Evolutionary conservation across 108 stramenopile species (phyloP), one percentile per base, ranked within the genome.

Genomic region (Mediolabrus comicus): DNA sequence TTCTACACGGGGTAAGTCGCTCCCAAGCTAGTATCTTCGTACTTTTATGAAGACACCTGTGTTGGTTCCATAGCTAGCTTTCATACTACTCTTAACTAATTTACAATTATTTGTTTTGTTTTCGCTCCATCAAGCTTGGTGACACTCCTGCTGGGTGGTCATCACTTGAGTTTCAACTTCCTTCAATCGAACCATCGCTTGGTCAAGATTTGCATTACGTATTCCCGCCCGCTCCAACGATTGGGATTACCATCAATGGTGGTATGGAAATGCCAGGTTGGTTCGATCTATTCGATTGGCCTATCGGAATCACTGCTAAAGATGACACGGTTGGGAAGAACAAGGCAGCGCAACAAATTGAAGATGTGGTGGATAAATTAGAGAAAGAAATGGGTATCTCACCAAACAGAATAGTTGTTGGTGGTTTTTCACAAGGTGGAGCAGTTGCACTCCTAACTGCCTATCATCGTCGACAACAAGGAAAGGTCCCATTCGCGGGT

Each of bases 211-310:
- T 95, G 3, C 65, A 80, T 39, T 95, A 89, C 53, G 77, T 87
- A 30, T 95, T 95, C 54, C 94, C 94, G 3, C 78, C 87, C 8
- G 87, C 94, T 13, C 94, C 94, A 4, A 91, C 77, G 7, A 85
- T 89, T 35, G 72, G 87, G 12, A 83, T 95, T 53, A 65, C 87
- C 53, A 92, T 95, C 58, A 95, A 95, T 76, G 94, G 94, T 9
- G 91, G 91, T 11, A 69, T 60, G 63, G n/a, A 60, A 10, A 95
- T 95, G 94, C 89, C 94, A 0, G 91, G 91, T 1, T 95, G 94
- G 94, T 95, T 95, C 61, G 94, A 95, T 81, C 55, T 92, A 25
- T 89, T 75, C 39, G 91, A 95, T 65, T 95, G 94, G 94, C 94
- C 94, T 4, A 92, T 95, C 24, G 88, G 64, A 11, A 81, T 92